A percentile compares a stretch with the other conserved stretches of the same genome.
Evolutionary conservation across 2,329 filamentous ascomycete genomes (phyloP).

Genomic region (Trichoderma koningiopsis): DNA sequence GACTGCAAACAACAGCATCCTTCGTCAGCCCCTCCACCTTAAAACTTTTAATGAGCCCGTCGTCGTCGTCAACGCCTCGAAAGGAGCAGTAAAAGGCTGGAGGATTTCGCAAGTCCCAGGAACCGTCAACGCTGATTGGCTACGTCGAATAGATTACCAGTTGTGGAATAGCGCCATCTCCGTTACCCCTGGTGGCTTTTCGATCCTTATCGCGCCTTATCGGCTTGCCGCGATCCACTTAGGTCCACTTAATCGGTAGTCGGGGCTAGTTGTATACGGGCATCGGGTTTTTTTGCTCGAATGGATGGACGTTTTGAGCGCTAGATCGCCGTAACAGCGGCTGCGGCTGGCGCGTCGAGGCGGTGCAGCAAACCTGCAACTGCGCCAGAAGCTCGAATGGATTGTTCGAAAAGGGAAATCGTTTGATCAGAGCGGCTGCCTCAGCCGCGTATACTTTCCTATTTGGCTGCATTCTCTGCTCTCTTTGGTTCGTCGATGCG

Average conservation of each 20-base stretch:
- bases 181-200: neutral
- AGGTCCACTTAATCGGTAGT: neutral
- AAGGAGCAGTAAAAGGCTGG: neutral
- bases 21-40: neutral
- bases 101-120: neutral
- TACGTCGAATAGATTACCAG: slow-evolving; percentile 7
- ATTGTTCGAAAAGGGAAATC: slow-evolving; percentile 4
- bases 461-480: neutral
- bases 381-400: neutral
- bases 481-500: neutral
- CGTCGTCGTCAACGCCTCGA: neutral
- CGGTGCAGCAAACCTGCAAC: slow-evolving; percentile 14
- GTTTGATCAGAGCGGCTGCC: neutral
- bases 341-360: neutral
- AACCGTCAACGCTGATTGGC: neutral
- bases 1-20: neutral
- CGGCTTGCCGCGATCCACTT: neutral
- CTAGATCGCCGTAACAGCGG: neutral
- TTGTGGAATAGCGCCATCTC: slow-evolving; percentile 17
- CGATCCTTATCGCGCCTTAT: neutral
- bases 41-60: neutral
- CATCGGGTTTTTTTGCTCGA: slow-evolving; percentile 2
- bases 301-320: neutral
- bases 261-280: neutral
- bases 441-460: neutral